These are phyloP conservation scores for Fusarium subtropicale DNA, from an alignment of 2,329 filamentous ascomycete genomes.

Conservation along the genomic window DNA sequence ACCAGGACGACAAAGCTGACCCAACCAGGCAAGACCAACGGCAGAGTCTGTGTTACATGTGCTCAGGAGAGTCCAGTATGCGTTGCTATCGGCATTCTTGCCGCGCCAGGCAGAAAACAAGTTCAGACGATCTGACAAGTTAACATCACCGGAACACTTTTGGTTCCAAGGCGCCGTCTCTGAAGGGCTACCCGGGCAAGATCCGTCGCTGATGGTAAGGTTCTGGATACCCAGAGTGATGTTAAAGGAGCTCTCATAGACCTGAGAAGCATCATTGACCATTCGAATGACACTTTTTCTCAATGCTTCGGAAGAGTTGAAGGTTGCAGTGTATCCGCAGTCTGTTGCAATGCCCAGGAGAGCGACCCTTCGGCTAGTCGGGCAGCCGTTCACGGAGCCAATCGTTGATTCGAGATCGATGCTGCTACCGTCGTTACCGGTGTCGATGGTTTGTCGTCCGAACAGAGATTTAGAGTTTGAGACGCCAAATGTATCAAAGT, in stretches of 20 bases:
- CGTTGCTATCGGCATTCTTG: conserved; percentile 79
- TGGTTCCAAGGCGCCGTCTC: conserved; percentile 85
- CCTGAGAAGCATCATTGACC: conserved; percentile 86
- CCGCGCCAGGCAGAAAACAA: conserved; percentile 92
- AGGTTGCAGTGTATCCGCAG: conserved; percentile 83
- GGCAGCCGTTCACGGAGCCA: conserved; percentile 85
- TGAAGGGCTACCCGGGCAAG: conserved; percentile 78
- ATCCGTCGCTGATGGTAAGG: conserved; percentile 78
- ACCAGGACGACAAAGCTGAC: conserved; percentile 79
- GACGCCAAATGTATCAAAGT: conserved; percentile 67
- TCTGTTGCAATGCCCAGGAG: conserved; percentile 93
- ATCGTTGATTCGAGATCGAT: conserved; percentile 84
- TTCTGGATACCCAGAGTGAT: conserved; percentile 92
- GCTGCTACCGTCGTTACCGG: conserved; percentile 75
- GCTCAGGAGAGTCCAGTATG: conserved; percentile 91
- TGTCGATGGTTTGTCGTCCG: conserved; percentile 77
- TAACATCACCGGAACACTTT: conserved; percentile 70
- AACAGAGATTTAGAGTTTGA: conserved; percentile 75
- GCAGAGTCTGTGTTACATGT: conserved; percentile 85
- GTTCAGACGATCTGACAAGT: conserved; percentile 83
- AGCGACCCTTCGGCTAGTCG: conserved; percentile 89
- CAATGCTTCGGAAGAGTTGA: conserved; percentile 71
- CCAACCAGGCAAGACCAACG: conserved; percentile 93
- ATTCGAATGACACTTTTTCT: conserved; percentile 81
- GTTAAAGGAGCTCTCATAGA: conserved; percentile 94